A percentile compares a stretch with the other conserved stretches of the same genome.
These are phyloP conservation scores for Cucurbita maxima DNA, from an alignment of 306 rosid species.

Conservation along the genomic window DNA sequence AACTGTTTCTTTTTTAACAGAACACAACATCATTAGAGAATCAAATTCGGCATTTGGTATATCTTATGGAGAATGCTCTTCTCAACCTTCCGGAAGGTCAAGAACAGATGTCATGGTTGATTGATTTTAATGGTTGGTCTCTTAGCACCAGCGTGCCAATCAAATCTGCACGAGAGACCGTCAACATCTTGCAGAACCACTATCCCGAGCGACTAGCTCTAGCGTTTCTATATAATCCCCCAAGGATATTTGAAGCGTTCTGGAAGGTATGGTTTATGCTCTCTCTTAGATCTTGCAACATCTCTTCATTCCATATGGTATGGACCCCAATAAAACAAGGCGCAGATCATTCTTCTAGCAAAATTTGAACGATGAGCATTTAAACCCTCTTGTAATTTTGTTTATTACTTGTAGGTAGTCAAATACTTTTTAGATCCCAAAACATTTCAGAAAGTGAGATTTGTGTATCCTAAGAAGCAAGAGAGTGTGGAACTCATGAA, in stretches of 20 bases:
- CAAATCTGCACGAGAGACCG: conserved; percentile 30
- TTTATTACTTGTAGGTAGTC: conserved; percentile 39
- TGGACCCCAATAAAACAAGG: not conserved
- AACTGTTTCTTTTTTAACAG: conserved; percentile 18
- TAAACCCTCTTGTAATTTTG: not conserved
- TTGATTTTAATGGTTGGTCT: conserved; percentile 36
- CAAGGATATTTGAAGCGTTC: conserved; percentile 31
- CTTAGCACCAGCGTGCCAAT: conserved; percentile 26
- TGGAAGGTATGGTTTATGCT: conserved; percentile 24
- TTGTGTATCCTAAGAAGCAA: conserved; percentile 61
- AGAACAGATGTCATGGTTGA: conserved; percentile 66
- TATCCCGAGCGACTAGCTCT: conserved; percentile 31
- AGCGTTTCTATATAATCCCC: conserved; percentile 39
- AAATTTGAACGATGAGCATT: not conserved
- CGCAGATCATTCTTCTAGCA: not conserved
- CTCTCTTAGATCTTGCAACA: not conserved
- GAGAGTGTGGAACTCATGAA: conserved; percentile 79
- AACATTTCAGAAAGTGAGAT: conserved; percentile 80
- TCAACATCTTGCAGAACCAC: conserved; percentile 35
- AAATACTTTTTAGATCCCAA: conserved; percentile 75
- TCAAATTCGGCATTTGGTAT: conserved; percentile 65
- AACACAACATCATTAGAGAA: conserved; percentile 49
- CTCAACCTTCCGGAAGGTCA: conserved; percentile 42
- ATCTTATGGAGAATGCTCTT: conserved; percentile 63
- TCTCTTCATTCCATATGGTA: not conserved